Conservation (phyloP, 768 basidiomycete species). For the Symmetrospora coprosmae region DNA sequence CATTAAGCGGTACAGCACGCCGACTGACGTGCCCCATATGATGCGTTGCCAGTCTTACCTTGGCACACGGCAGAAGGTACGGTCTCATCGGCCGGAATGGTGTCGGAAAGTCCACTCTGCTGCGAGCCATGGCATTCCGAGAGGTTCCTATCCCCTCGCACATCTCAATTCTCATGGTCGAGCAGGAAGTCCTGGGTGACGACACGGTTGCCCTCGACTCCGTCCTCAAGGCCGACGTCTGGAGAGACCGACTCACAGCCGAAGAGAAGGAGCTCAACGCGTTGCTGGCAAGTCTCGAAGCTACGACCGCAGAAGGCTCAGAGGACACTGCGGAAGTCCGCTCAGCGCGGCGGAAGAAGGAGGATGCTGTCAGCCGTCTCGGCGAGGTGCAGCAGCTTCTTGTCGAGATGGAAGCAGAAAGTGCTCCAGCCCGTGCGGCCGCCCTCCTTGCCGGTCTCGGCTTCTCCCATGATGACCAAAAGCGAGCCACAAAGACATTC, state of each 20-base stretch:
- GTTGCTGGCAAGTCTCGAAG: conserved; percentile 40
- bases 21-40: neutral
- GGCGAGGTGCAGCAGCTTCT: conserved; percentile 78
- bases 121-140: conserved; percentile 84
- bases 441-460: conserved; percentile 81
- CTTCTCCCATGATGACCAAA: conserved; percentile 76
- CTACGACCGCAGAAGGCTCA: neutral
- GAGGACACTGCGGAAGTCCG: conserved; percentile 16
- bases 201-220: conserved; percentile 83
- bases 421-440: conserved; percentile 85
- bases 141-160: conserved; percentile 46
- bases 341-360: conserved; percentile 35
- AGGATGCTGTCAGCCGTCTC: conserved; percentile 44
- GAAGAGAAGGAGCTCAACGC: conserved; percentile 68
- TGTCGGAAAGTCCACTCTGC: conserved; percentile 91
- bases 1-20: no score
- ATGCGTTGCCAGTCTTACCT: conserved; percentile 49
- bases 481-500: conserved; percentile 38
- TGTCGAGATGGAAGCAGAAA: conserved; percentile 97
- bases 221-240: conserved; percentile 98
- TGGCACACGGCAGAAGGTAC: conserved; percentile 77
- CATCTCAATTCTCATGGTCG: conserved; percentile 93
- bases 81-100: conserved; percentile 78
- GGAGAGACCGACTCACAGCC: conserved; percentile 79
- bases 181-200: conserved; percentile 94